phyloP scores from a whole-genome alignment of 129 eudicot species.

The Ambrosia artemisiifolia region DNA sequence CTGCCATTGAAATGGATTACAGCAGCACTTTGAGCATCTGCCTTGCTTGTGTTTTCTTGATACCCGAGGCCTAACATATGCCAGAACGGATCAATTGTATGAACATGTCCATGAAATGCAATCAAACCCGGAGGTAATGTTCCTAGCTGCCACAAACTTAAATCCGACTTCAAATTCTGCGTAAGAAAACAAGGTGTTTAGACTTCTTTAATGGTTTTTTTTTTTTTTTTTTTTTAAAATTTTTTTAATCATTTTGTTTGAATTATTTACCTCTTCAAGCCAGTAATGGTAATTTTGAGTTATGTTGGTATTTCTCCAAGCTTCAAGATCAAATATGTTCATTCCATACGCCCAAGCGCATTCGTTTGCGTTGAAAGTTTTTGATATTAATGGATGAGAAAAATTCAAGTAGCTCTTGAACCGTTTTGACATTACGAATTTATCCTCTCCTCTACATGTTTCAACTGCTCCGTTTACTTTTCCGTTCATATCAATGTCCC shows the following conservation, averaged over 20 bases:
- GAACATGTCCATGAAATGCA: slow-evolving; percentile 89
- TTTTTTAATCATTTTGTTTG: background rate
- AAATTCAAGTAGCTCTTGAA: slow-evolving; percentile 75
- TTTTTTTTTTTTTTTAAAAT: no score
- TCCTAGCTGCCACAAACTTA: slow-evolving; percentile 96
- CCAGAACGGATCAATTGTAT: slow-evolving; percentile 75
- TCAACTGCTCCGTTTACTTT: slow-evolving; percentile 94
- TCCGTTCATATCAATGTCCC: slow-evolving; percentile 94
- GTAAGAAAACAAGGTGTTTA: slow-evolving; percentile 15
- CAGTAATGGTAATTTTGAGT: slow-evolving; percentile 79
- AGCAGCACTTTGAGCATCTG: slow-evolving; percentile 75
- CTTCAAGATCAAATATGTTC: slow-evolving; percentile 86
- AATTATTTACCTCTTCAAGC: slow-evolving; percentile 62
- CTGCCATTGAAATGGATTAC: slow-evolving; percentile 90
- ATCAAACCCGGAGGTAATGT: slow-evolving; percentile 94
- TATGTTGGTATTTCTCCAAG: slow-evolving; percentile 85
- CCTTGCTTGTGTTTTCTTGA: slow-evolving; percentile 84
- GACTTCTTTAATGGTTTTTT: no score
- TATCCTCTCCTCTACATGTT: slow-evolving; percentile 79
- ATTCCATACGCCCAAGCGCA: slow-evolving; percentile 99
- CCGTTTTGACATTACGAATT: slow-evolving; percentile 80
- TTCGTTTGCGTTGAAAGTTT: slow-evolving; percentile 71
- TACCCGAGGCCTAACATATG: slow-evolving; percentile 97
- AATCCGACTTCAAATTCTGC: slow-evolving; percentile 92
- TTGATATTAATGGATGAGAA: slow-evolving; percentile 78